These are phyloP conservation scores for Arthrobotrys pseudoclavata DNA, from an alignment of 2,329 filamentous ascomycete species.

Conservation along the genomic window DNA sequence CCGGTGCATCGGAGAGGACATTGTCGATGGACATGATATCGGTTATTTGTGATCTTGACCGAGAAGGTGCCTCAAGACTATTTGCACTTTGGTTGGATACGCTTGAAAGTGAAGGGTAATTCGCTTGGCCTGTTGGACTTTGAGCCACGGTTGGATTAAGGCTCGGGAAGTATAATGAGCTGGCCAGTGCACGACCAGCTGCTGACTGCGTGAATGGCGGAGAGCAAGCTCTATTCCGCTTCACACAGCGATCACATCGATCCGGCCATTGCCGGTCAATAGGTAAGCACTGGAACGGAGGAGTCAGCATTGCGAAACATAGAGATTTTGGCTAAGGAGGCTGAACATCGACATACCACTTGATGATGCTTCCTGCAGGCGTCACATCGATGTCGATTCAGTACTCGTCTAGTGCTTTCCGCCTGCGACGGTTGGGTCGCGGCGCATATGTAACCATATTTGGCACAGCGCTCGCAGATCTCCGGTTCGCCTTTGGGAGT, in stretches of 20 bases:
- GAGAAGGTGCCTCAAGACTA: conserved; percentile 44
- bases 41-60: conserved; percentile 58
- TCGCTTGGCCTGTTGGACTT: conserved; percentile 54
- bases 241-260: conserved; percentile 59
- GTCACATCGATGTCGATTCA: conserved; percentile 56
- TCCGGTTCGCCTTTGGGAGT: conserved; percentile 58
- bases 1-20: conserved; percentile 51
- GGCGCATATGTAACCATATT: conserved; percentile 58
- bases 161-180: conserved; percentile 53
- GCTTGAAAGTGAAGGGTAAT: conserved; percentile 57
- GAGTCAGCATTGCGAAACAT: conserved; percentile 47
- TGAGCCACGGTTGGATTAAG: conserved; percentile 43
- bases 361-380: conserved; percentile 59
- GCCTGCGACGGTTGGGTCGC: conserved; percentile 59
- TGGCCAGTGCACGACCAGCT: conserved; percentile 56
- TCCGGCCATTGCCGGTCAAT: conserved; percentile 60
- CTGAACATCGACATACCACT: conserved; percentile 43
- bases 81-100: conserved; percentile 53
- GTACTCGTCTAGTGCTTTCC: conserved; percentile 55
- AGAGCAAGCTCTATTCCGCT: conserved; percentile 55
- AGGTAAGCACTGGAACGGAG: conserved; percentile 55
- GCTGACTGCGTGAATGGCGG: conserved; percentile 56
- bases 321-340: not conserved
- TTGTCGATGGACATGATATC: conserved; percentile 60
- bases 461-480: conserved; percentile 58